phyloP scores from a whole-genome alignment of 306 rosid genomes.

The Prunus salicina region DNA sequence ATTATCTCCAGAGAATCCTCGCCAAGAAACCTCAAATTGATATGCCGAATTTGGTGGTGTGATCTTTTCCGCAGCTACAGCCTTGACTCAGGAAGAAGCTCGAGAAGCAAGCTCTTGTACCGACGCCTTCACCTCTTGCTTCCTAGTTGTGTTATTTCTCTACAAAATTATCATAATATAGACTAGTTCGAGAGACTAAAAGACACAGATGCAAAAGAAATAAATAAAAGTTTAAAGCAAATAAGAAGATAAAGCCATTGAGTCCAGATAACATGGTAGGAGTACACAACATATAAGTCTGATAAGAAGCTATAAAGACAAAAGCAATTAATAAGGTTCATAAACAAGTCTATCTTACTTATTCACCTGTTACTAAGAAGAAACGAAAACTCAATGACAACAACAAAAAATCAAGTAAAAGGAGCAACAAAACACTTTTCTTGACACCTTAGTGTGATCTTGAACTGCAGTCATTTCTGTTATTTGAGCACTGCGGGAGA shows the following conservation, averaged over 20 bases:
- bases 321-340: not conserved
- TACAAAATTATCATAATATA: conserved; percentile 29
- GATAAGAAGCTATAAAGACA: not conserved
- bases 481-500: conserved; percentile 35
- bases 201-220: not conserved
- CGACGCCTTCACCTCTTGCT: conserved; percentile 50
- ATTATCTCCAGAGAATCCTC: conserved; percentile 65
- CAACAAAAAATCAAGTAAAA: no score
- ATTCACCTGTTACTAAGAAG: not conserved
- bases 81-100: conserved; percentile 68
- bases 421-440: conserved; percentile 5
- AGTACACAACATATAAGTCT: not conserved
- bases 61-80: conserved; percentile 66
- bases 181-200: not conserved
- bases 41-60: conserved; percentile 81
- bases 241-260: not conserved
- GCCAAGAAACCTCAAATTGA: conserved; percentile 90
- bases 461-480: conserved; percentile 36
- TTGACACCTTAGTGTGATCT: conserved; percentile 48
- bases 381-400: no score
- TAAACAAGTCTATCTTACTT: not conserved
- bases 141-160: conserved; percentile 41
- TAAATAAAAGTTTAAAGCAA: not conserved
- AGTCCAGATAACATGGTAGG: not conserved
- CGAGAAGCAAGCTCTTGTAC: conserved; percentile 81